Evolutionary conservation across 139 green algal genomes (phyloP).

Genomic region (Tetraselmis chui): DNA sequence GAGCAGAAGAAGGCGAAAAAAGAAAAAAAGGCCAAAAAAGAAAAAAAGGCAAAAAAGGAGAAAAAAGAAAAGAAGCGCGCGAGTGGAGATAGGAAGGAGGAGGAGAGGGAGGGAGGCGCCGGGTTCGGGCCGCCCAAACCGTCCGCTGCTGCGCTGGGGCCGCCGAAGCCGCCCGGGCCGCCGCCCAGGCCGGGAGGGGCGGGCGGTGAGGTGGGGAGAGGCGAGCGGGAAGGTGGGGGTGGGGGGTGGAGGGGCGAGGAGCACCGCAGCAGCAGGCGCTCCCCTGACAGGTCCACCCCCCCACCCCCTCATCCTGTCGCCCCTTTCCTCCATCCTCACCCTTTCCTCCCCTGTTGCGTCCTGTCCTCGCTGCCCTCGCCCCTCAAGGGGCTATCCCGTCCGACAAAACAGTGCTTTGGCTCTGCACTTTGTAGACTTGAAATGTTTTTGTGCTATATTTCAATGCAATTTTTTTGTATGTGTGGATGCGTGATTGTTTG

Average conservation of each 20-base stretch:
- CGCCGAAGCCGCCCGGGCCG: no score
- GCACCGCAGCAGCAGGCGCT: neutral
- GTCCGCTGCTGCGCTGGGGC: no score
- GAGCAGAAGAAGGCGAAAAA: constrained; percentile 27
- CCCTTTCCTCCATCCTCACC: neutral
- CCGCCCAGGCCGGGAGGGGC: neutral
- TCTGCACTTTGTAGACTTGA: no score
- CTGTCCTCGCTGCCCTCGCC: no score
- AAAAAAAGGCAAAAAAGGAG: constrained; percentile 34
- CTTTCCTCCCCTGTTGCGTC: neutral
- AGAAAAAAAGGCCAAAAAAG: constrained; percentile 35
- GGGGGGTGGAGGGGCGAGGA: neutral
- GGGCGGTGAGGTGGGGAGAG: neutral
- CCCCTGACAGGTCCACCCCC: neutral
- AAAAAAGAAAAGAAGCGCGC: constrained; percentile 39
- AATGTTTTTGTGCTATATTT: no score
- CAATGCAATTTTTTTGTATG: no score
- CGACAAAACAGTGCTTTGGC: no score
- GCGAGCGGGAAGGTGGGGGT: neutral
- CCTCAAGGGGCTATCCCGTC: no score
- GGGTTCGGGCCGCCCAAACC: neutral
- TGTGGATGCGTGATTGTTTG: no score
- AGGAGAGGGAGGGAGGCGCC: neutral
- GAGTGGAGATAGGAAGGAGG: constrained; percentile 26
- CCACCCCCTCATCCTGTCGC: no score